Percentiles rank a stretch among this genome's conserved stretches.
Conservation (phyloP, 23 red algal species). For the Pyropia yezoensis region DNA sequence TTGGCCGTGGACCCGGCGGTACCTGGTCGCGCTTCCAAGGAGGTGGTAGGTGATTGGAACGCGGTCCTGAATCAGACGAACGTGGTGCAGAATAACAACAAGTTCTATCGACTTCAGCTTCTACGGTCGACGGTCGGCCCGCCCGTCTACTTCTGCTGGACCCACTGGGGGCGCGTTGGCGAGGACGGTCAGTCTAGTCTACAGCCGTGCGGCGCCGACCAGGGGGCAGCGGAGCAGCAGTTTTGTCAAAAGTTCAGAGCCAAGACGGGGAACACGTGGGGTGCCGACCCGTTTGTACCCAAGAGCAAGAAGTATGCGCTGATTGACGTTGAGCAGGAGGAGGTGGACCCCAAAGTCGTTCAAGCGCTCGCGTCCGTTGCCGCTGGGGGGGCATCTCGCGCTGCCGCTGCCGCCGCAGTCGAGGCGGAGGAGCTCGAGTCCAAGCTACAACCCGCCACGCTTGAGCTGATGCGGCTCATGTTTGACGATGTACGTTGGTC, state of each 20-base stretch:
- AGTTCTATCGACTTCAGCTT: constrained; percentile 32
- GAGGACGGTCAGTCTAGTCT: constrained; percentile 9
- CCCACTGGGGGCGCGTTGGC: constrained; percentile 20
- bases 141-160: constrained; percentile 8
- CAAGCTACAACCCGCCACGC: constrained; percentile 9
- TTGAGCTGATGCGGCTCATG: constrained; percentile 34
- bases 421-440: constrained; percentile 11
- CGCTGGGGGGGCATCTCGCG: too few species aligned
- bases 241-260: constrained; percentile 34
- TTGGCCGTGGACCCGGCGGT: too few species aligned
- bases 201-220: constrained; percentile 1
- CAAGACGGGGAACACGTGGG: constrained; percentile 29
- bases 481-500: constrained; percentile 13
- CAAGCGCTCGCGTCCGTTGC: too few species aligned
- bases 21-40: too few species aligned
- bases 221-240: background rate
- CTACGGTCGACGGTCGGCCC: background rate
- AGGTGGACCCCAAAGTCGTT: too few species aligned
- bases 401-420: background rate
- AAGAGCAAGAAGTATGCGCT: constrained; percentile 14
- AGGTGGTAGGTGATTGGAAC: constrained; percentile 24
- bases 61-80: constrained; percentile 26
- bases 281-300: constrained; percentile 1
- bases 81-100: constrained; percentile 19
- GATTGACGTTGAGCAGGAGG: constrained; percentile 1